A percentile compares a stretch with the other conserved stretches of the same genome.
These are phyloP conservation scores for Amaranthus tricolor DNA, from an alignment of 179 eudicot genomes.

Conservation along the genomic window DNA sequence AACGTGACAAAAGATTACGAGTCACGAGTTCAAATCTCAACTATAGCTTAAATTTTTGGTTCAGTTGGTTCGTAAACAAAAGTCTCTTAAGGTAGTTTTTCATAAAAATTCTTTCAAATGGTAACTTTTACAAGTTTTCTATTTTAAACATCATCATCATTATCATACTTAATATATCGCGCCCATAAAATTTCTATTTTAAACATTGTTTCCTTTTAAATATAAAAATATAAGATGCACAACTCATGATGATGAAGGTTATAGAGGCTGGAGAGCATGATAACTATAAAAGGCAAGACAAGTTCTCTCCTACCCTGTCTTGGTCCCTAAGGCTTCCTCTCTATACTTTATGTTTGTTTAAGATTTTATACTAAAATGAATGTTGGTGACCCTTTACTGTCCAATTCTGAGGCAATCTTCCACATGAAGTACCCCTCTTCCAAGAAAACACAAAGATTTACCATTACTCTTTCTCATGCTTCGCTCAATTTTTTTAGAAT, in stretches of 20 bases:
- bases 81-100: too few species aligned
- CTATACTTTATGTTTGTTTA: slow-evolving; percentile 7
- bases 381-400: slow-evolving; percentile 48
- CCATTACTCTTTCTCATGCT: slow-evolving; percentile 34
- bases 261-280: slow-evolving; percentile 22
- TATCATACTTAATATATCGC: too few species aligned
- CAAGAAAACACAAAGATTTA: slow-evolving; percentile 35
- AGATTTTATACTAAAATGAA: background rate
- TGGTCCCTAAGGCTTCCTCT: slow-evolving; percentile 43
- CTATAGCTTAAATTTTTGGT: too few species aligned
- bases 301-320: slow-evolving; percentile 46
- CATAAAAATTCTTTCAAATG: too few species aligned
- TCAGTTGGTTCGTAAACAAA: too few species aligned
- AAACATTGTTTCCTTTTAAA: background rate
- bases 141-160: too few species aligned
- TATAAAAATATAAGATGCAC: background rate
- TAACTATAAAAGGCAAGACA: slow-evolving; percentile 40
- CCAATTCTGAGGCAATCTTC: slow-evolving; percentile 41
- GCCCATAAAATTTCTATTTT: too few species aligned
- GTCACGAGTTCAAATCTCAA: too few species aligned
- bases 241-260: slow-evolving; percentile 11
- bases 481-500: slow-evolving; percentile 9
- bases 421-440: slow-evolving; percentile 42
- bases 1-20: too few species aligned
- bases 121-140: too few species aligned